phyloP scores from a whole-genome alignment of 108 stramenopile genomes.

The Poteriospumella lacustris region DNA sequence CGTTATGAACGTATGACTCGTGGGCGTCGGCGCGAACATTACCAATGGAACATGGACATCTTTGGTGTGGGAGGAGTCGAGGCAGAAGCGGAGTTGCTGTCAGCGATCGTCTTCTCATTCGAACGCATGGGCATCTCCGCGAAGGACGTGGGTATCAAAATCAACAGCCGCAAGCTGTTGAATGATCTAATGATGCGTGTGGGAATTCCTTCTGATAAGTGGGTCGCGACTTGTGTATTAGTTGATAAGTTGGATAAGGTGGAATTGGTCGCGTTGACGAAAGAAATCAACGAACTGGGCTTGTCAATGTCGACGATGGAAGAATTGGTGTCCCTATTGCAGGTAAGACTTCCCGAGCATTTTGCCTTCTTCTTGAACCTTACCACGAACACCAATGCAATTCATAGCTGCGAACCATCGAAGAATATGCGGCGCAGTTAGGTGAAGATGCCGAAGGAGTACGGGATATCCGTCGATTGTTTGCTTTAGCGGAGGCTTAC shows the following conservation, averaged over 20 bases:
- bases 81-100: constrained; percentile 87
- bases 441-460: constrained; percentile 79
- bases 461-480: constrained; percentile 63
- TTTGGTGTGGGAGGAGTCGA: constrained; percentile 79
- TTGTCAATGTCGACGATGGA: background rate
- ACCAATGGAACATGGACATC: constrained; percentile 85
- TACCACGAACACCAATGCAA: background rate
- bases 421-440: constrained; percentile 64
- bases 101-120: constrained; percentile 83
- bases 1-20: constrained; percentile 92
- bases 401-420: constrained; percentile 70
- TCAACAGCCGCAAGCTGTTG: constrained; percentile 27
- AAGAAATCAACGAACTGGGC: background rate
- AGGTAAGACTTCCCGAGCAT: background rate
- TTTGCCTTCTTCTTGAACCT: background rate
- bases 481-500: constrained; percentile 70
- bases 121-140: constrained; percentile 69
- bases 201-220: constrained; percentile 82
- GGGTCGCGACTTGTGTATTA: constrained; percentile 88
- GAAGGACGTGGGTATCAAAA: constrained; percentile 91
- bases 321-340: background rate
- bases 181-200: constrained; percentile 37
- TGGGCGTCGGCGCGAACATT: constrained; percentile 90
- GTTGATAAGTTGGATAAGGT: constrained; percentile 97
- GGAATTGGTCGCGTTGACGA: background rate